Conservation (phyloP, 805 yeast genomes). For the Ogataea nonfermentans region DNA sequence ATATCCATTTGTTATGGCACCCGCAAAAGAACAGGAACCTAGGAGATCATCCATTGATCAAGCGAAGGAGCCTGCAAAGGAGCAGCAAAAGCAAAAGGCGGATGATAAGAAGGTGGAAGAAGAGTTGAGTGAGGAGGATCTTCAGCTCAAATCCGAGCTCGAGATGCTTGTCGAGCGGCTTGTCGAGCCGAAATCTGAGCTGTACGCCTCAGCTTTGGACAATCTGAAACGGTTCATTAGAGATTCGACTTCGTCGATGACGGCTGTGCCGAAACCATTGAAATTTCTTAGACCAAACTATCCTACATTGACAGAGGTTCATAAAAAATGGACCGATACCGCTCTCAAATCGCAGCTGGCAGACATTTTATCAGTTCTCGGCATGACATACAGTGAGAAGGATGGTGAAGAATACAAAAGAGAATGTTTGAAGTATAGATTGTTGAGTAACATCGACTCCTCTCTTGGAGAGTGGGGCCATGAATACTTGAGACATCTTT, state of each 20-base stretch:
- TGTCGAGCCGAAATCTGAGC: conserved; percentile 47
- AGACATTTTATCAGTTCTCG: conserved; percentile 87
- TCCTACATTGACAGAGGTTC: conserved; percentile 60
- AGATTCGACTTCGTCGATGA: conserved; percentile 96
- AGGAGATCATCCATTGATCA: conserved; percentile 13
- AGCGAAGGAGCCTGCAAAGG: conserved; percentile 15
- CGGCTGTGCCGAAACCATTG: conserved; percentile 98
- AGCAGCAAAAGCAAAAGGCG: conserved; percentile 17
- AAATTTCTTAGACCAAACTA: conserved; percentile 91
- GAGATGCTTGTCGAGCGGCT: conserved; percentile 84
- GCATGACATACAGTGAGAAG: conserved; percentile 88
- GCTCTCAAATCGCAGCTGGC: conserved; percentile 60
- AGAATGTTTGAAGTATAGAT: conserved; percentile 77
- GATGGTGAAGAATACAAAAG: conserved; percentile 51
- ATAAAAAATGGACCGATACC: conserved; percentile 59
- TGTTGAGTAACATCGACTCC: conserved; percentile 43
- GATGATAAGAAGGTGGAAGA: conserved; percentile 48
- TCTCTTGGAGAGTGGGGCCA: conserved; percentile 93
- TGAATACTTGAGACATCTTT: conserved; percentile 93
- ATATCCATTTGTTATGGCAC: conserved; percentile 20
- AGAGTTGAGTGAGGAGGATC: conserved; percentile 91
- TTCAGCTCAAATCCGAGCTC: conserved; percentile 78
- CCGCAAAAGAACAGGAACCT: conserved; percentile 24
- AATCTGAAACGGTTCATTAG: conserved; percentile 75
- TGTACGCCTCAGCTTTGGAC: conserved; percentile 61